These are phyloP conservation scores for Flaveria brownii DNA, from an alignment of 129 eudicot species.

Conservation along the genomic window DNA sequence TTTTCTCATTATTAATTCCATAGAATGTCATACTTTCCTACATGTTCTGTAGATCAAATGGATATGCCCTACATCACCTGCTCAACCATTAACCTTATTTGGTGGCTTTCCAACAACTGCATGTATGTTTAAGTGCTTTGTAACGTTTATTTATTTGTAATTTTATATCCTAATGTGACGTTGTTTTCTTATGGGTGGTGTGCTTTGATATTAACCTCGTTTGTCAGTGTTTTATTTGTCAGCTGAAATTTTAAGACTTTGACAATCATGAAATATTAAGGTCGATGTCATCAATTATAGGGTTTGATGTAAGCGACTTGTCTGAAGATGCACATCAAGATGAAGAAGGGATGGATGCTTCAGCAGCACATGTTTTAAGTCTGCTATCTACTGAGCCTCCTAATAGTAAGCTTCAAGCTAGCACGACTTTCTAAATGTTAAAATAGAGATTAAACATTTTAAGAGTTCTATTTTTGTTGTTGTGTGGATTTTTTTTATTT, in stretches of 20 bases:
- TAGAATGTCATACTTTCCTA: constrained; percentile 1
- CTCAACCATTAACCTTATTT: constrained; percentile 77
- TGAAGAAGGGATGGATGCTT: constrained; percentile 76
- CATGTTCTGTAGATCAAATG: constrained; percentile 74
- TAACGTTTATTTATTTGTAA: background rate
- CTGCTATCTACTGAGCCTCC: constrained; percentile 73
- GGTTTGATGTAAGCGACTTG: constrained; percentile 81
- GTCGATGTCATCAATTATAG: constrained; percentile 39
- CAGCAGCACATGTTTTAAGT: constrained; percentile 81
- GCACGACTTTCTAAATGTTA: background rate
- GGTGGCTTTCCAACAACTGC: constrained; percentile 95
- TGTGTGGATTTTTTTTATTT: background rate
- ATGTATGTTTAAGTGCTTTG: constrained; percentile 52
- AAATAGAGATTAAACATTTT: background rate
- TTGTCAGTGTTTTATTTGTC: background rate
- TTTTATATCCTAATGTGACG: constrained; percentile 2
- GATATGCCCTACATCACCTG: constrained; percentile 97
- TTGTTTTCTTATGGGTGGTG: background rate
- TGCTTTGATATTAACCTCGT: background rate
- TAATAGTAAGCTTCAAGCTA: constrained; percentile 47
- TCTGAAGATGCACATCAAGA: constrained; percentile 78
- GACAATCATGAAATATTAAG: constrained; percentile 16
- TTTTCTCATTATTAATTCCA: constrained; percentile 7
- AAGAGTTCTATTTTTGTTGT: constrained; percentile 4
- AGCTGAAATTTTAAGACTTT: background rate